Conservation (phyloP, 1,284 basidiomycete genomes). For the Malassezia dermatis region DNA sequence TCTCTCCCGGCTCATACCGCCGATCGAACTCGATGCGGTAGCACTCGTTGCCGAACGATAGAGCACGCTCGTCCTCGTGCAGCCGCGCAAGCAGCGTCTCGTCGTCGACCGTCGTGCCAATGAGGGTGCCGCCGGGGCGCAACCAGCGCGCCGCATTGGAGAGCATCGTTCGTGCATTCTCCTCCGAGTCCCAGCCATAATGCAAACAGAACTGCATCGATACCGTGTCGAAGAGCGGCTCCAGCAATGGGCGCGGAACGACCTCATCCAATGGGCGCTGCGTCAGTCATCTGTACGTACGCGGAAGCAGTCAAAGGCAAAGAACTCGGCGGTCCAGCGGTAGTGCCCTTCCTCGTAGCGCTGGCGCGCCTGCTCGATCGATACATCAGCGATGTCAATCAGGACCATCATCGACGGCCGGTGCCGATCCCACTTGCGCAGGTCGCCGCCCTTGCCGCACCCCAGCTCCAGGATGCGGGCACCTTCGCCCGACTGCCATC, state of each 20-base stretch:
- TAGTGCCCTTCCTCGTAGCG: constrained; percentile 56
- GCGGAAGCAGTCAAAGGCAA: constrained; percentile 76
- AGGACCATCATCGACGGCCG: constrained; percentile 68
- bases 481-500: constrained; percentile 8
- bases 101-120: constrained; percentile 79
- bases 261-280: constrained; percentile 60
- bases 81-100: constrained; percentile 62
- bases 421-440: constrained; percentile 91
- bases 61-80: constrained; percentile 50
- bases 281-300: constrained; percentile 39
- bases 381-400: constrained; percentile 79
- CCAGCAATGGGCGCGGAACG: constrained; percentile 57
- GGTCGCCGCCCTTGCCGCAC: constrained; percentile 94
- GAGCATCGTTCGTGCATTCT: constrained; percentile 82
- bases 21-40: constrained; percentile 75
- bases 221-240: constrained; percentile 73
- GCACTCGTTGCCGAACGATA: constrained; percentile 74
- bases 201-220: constrained; percentile 99
- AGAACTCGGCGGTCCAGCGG: constrained; percentile 66
- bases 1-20: constrained; percentile 49
- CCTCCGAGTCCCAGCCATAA: constrained; percentile 83
- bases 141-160: constrained; percentile 76
- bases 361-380: constrained; percentile 73
- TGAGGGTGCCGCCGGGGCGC: constrained; percentile 70
- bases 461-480: constrained; percentile 88